Conservation (phyloP, 1,284 basidiomycete species). For the Malassezia sp. region DNA sequence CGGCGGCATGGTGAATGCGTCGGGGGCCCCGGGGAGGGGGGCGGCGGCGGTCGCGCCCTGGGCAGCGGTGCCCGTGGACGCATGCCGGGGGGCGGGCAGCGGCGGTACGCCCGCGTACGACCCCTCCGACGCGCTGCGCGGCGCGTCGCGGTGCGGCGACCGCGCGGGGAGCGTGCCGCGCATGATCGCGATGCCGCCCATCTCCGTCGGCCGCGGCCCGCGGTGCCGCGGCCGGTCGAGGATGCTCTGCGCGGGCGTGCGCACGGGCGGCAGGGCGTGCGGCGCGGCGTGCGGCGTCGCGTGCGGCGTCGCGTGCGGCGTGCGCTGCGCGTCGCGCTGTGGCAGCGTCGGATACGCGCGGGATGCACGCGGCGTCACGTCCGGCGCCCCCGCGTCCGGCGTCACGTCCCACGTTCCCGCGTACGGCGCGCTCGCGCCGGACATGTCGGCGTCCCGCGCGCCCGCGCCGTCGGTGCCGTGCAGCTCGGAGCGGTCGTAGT, state of each 20-base stretch:
- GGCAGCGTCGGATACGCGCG: too few relatives aligned
- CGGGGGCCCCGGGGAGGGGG: too few relatives aligned
- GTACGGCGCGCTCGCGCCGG: too few relatives aligned
- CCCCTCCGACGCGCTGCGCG: constrained; percentile 7
- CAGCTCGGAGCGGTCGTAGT: constrained; percentile 12
- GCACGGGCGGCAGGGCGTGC: background rate
- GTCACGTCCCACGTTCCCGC: background rate
- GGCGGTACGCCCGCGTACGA: background rate
- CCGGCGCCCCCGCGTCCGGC: background rate
- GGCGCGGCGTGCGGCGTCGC: constrained; percentile 1
- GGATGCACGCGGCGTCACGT: background rate
- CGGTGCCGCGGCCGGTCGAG: constrained; percentile 23
- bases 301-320: background rate
- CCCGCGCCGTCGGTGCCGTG: constrained; percentile 9
- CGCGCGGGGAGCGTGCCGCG: constrained; percentile 18
- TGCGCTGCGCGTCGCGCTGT: too few relatives aligned
- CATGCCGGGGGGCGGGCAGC: constrained; percentile 1
- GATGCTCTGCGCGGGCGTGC: constrained; percentile 12
- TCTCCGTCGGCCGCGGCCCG: constrained; percentile 15
- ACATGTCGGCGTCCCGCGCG: too few relatives aligned
- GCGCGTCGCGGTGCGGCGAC: constrained; percentile 3
- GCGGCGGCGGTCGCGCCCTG: too few relatives aligned
- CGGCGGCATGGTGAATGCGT: too few relatives aligned
- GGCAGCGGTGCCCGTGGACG: background rate
- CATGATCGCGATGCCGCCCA: constrained; percentile 23